Evolutionary conservation across 176 grass and related monocot species (phyloP).

Genomic region (Eragrostis curvula): DNA sequence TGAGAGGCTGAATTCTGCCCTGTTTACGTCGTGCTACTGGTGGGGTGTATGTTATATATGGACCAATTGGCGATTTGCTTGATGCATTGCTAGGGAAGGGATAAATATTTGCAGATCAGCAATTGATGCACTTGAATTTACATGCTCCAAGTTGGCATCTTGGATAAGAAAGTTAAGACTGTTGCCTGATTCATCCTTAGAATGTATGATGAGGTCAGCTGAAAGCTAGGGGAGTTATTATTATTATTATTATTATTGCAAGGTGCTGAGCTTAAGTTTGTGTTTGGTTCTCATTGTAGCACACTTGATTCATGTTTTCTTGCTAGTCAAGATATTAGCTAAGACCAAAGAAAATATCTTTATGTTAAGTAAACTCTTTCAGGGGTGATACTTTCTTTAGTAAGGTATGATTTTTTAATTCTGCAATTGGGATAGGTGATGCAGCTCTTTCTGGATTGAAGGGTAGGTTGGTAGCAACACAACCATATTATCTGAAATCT

Average conservation of each 20-base stretch:
- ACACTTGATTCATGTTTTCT: background rate
- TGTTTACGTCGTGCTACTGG: background rate
- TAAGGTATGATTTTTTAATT: background rate
- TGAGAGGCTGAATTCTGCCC: background rate
- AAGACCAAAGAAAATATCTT: background rate
- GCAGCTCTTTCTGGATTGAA: background rate
- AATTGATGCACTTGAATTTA: background rate
- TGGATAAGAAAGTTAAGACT: background rate
- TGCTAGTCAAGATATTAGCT: background rate
- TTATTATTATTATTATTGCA: background rate
- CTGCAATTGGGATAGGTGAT: background rate
- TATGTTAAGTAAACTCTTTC: background rate
- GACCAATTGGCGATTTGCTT: too few relatives aligned
- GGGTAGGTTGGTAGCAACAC: background rate
- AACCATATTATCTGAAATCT: background rate
- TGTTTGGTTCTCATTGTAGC: background rate
- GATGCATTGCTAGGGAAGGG: background rate
- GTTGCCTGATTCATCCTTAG: background rate
- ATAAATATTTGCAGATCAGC: background rate
- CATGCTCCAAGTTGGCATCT: background rate
- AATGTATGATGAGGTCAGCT: background rate
- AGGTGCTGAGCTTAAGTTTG: background rate
- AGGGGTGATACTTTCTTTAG: background rate
- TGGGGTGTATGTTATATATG: background rate
- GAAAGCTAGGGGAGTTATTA: too few relatives aligned